Conservation (phyloP, 805 yeast species). For the Saturnispora ahearnii region DNA sequence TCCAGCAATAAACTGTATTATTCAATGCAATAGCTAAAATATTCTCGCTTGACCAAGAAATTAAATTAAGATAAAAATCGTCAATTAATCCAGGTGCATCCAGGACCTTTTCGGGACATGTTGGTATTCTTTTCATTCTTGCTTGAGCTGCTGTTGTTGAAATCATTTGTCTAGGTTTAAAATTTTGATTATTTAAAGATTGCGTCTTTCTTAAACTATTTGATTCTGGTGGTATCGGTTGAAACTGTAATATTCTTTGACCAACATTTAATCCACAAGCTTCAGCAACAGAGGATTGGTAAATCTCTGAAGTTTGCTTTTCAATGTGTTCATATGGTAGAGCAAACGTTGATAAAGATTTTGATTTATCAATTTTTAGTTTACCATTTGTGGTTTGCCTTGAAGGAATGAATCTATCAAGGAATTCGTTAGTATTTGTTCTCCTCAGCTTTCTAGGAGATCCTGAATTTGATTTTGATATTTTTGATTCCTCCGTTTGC, state of each 20-base stretch:
- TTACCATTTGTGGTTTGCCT: constrained; percentile 42
- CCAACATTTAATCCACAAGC: constrained; percentile 88
- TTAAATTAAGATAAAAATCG: constrained; percentile 80
- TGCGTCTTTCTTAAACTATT: constrained; percentile 16
- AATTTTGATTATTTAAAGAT: constrained; percentile 12
- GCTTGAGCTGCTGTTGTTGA: constrained; percentile 47
- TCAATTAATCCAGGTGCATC: constrained; percentile 95
- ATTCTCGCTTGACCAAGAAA: constrained; percentile 82
- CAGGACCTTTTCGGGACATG: constrained; percentile 84
- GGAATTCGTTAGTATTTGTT: constrained; percentile 29
- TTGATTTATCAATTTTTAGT: constrained; percentile 30
- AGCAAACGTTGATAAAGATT: constrained; percentile 25
- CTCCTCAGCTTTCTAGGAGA: constrained; percentile 24
- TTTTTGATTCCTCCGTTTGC: neutral
- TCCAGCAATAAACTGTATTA: constrained; percentile 81
- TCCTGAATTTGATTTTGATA: constrained; percentile 3
- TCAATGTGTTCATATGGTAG: constrained; percentile 48
- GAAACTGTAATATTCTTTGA: constrained; percentile 75
- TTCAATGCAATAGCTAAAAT: constrained; percentile 83
- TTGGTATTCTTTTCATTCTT: constrained; percentile 67
- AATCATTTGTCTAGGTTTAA: constrained; percentile 20
- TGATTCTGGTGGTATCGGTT: constrained; percentile 73
- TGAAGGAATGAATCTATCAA: constrained; percentile 56
- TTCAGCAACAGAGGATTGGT: constrained; percentile 78
- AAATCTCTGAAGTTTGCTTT: constrained; percentile 46